phyloP scores from a whole-genome alignment of 129 eudicot genomes.

The Chrysanthemum seticuspe region DNA sequence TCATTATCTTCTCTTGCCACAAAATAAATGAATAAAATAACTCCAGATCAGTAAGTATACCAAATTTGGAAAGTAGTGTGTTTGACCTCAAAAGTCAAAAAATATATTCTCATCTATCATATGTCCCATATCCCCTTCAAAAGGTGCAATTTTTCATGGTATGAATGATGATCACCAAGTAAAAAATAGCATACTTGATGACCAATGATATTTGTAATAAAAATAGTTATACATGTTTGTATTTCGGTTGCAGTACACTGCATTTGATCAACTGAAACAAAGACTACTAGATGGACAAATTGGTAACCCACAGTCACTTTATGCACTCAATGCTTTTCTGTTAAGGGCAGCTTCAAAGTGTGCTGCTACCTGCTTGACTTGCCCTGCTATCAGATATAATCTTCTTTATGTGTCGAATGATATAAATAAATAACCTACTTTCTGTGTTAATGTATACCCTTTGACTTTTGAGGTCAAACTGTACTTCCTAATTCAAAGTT shows the following conservation, averaged over 20 bases:
- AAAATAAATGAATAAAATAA: no score
- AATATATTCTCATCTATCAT: no score
- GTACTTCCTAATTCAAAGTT: constrained; percentile 6
- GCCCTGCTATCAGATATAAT: constrained; percentile 79
- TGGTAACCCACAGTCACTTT: constrained; percentile 61
- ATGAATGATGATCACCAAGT: no score
- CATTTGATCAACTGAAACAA: constrained; percentile 84
- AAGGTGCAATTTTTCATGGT: no score
- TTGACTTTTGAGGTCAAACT: constrained; percentile 20
- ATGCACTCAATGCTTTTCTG: constrained; percentile 79
- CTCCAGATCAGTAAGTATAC: no score
- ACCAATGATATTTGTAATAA: background rate
- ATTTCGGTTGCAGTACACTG: constrained; percentile 66
- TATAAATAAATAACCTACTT: no score
- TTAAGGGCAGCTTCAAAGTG: constrained; percentile 89
- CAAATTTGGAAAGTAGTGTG: no score
- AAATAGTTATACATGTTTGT: background rate
- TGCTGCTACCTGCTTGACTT: constrained; percentile 82
- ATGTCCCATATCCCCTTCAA: no score
- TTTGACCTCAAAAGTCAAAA: no score
- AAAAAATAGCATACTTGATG: background rate
- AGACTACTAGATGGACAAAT: constrained; percentile 46
- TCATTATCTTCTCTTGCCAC: no score
- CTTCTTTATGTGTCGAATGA: background rate
- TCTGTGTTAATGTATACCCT: background rate